Percentiles rank a stretch among this genome's conserved stretches.
These are phyloP conservation scores for Phialophora verrucosa DNA, from an alignment of 2,329 filamentous ascomycete genomes.

Conservation along the genomic window DNA sequence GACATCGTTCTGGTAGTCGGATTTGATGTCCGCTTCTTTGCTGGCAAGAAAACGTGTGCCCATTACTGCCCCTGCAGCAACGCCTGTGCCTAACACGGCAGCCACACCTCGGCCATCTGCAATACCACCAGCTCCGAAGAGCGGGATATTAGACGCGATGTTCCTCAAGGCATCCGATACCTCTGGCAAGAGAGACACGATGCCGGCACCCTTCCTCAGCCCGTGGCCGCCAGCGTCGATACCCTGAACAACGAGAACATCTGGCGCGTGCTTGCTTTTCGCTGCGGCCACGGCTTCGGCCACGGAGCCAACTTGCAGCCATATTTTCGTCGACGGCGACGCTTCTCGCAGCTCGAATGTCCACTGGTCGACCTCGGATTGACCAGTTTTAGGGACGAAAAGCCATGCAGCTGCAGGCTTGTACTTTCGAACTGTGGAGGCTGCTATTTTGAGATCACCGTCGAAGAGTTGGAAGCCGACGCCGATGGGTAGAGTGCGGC, in stretches of 20 bases:
- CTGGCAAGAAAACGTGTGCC: conserved; percentile 68
- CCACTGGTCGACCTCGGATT: conserved; percentile 50
- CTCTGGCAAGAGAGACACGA: conserved; percentile 58
- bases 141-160: conserved; percentile 44
- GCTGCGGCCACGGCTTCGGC: conserved; percentile 52
- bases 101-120: conserved; percentile 57
- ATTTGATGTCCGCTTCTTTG: conserved; percentile 53
- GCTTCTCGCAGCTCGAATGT: conserved; percentile 49
- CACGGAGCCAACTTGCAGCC: conserved; percentile 59
- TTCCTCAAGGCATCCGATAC: conserved; percentile 49
- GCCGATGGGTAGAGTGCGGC: conserved; percentile 44
- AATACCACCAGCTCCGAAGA: conserved; percentile 61
- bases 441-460: conserved; percentile 15
- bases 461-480: conserved; percentile 49
- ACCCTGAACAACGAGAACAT: conserved; percentile 60
- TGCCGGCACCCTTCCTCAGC: conserved; percentile 50
- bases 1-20: conserved; percentile 57
- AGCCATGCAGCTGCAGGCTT: conserved; percentile 47
- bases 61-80: conserved; percentile 60
- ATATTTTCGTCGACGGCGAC: conserved; percentile 52
- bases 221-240: conserved; percentile 61
- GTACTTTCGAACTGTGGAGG: conserved; percentile 42
- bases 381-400: conserved; percentile 42
- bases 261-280: conserved; percentile 45
- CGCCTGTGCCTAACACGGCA: conserved; percentile 56